phyloP scores from a whole-genome alignment of 148 eudicot genomes.

The Chenopodium suecicum region DNA sequence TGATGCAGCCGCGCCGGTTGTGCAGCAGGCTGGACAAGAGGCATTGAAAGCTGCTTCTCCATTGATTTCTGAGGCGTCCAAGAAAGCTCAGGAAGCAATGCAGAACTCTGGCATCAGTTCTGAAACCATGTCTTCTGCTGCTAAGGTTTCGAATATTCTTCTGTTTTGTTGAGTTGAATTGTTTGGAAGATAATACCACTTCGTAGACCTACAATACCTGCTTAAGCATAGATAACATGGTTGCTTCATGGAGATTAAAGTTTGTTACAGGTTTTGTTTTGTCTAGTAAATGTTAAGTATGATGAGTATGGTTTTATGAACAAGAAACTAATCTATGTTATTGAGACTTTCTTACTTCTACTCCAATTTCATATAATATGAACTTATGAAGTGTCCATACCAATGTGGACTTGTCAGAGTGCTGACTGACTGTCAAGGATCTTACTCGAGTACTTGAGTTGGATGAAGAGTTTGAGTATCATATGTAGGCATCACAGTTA shows the following conservation, averaged over 20 bases:
- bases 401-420: too few relatives aligned
- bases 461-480: too few relatives aligned
- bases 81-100: conserved; percentile 86
- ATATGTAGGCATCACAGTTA: too few relatives aligned
- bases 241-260: too few relatives aligned
- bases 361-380: too few relatives aligned
- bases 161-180: neutral
- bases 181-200: neutral
- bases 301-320: neutral
- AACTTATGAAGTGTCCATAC: too few relatives aligned
- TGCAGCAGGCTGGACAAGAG: conserved; percentile 76
- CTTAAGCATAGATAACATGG: neutral
- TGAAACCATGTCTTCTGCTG: conserved; percentile 64
- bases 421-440: too few relatives aligned
- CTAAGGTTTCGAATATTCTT: conserved; percentile 52
- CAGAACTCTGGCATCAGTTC: conserved; percentile 77
- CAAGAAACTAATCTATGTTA: too few relatives aligned
- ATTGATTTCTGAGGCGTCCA: conserved; percentile 65
- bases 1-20: conserved; percentile 70
- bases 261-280: neutral
- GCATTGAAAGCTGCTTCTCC: conserved; percentile 77
- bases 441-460: too few relatives aligned
- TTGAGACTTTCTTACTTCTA: too few relatives aligned
- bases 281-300: too few relatives aligned
- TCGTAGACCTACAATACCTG: neutral